phyloP scores from a whole-genome alignment of 306 rosid genomes.

The Vigna reflexopilosa region DNA sequence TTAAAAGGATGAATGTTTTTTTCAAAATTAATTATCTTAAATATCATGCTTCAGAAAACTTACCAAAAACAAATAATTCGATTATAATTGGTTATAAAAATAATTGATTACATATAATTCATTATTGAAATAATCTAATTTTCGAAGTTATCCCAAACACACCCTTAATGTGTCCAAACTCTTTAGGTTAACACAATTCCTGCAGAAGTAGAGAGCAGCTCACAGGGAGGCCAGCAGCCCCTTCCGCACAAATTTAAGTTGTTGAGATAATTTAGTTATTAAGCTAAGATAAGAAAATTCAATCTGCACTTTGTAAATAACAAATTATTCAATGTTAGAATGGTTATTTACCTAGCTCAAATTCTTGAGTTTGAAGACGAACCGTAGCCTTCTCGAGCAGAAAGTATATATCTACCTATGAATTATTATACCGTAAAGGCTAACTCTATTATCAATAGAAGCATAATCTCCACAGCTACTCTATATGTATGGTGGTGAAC shows the following conservation, averaged over 20 bases:
- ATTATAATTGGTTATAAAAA: too few relatives aligned
- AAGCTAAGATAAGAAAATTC: not conserved
- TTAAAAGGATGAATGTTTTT: too few relatives aligned
- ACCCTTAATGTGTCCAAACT: not conserved
- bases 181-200: not conserved
- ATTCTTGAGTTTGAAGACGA: not conserved
- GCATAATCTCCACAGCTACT: slow-evolving; percentile 7
- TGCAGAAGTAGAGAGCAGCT: not conserved
- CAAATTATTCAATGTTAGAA: not conserved
- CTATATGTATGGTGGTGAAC: not conserved
- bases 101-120: too few relatives aligned
- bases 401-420: not conserved
- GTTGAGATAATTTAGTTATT: not conserved
- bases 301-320: not conserved
- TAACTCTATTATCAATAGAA: slow-evolving; percentile 2
- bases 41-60: too few relatives aligned
- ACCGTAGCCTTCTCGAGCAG: not conserved
- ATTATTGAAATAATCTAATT: too few relatives aligned
- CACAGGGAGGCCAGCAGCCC: slow-evolving; percentile 1
- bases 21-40: too few relatives aligned
- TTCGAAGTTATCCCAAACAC: too few relatives aligned
- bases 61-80: too few relatives aligned
- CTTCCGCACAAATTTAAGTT: not conserved
- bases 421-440: not conserved
- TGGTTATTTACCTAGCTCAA: not conserved